A percentile compares a stretch with the other conserved stretches of the same genome.
Conservation (phyloP, 257 asterid species). For the Datura wrightii region DNA sequence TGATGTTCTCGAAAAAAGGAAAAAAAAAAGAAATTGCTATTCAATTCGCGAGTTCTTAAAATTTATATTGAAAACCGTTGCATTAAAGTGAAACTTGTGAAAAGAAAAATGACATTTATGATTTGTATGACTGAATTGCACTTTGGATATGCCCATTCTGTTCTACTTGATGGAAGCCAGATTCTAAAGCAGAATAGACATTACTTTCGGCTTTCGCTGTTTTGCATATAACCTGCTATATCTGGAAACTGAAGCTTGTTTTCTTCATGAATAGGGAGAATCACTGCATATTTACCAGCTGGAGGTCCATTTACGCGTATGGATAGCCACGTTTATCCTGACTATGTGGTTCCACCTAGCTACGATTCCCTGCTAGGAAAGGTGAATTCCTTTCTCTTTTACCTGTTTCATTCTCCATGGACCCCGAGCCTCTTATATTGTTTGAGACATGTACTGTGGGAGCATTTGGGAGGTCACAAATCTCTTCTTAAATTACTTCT, state of each 20-base stretch:
- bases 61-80: neutral
- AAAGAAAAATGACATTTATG: constrained; percentile 10
- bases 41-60: neutral
- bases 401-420: neutral
- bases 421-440: neutral
- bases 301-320: constrained; percentile 99
- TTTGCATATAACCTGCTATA: constrained; percentile 15
- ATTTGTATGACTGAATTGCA: neutral
- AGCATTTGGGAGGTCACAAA: neutral
- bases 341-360: constrained; percentile 98
- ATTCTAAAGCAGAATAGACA: neutral
- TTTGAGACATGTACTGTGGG: neutral
- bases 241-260: constrained; percentile 23
- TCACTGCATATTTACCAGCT: constrained; percentile 91
- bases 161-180: neutral
- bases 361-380: constrained; percentile 98
- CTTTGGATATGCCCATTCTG: neutral
- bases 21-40: neutral
- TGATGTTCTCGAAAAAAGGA: neutral
- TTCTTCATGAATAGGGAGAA: constrained; percentile 68
- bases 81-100: neutral
- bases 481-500: neutral
- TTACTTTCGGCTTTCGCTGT: neutral
- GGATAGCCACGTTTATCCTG: constrained; percentile 99
- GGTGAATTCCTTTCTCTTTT: constrained; percentile 46